phyloP scores from a whole-genome alignment of 2,329 filamentous ascomycete genomes.

The Bipolaris cookei region DNA sequence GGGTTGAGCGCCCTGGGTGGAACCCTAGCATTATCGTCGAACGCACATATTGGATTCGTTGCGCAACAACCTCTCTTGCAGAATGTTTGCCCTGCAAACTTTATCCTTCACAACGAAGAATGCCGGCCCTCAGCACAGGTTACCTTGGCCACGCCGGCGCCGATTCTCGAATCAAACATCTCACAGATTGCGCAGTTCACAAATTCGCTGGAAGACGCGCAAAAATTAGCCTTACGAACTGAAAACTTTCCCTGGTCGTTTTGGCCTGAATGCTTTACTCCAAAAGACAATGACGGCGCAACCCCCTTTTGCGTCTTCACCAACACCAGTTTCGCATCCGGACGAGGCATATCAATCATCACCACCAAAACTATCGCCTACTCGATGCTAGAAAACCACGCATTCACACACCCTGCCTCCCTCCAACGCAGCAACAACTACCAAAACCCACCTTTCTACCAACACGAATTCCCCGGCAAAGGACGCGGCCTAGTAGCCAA shows the following conservation, averaged over 20 bases:
- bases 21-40: slow-evolving; percentile 27
- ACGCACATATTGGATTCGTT: slow-evolving; percentile 28
- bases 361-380: slow-evolving; percentile 36
- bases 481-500: slow-evolving; percentile 45
- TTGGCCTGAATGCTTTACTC: slow-evolving; percentile 43
- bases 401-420: slow-evolving; percentile 31
- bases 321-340: slow-evolving; percentile 38
- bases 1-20: slow-evolving; percentile 30
- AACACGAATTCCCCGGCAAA: slow-evolving; percentile 42
- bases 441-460: slow-evolving; percentile 36
- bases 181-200: slow-evolving; percentile 16
- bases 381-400: slow-evolving; percentile 36
- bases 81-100: slow-evolving; percentile 34
- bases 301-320: slow-evolving; percentile 43
- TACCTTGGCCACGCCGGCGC: background rate
- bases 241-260: slow-evolving; percentile 43
- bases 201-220: slow-evolving; percentile 31
- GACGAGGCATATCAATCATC: slow-evolving; percentile 43
- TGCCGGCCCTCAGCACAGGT: slow-evolving; percentile 27
- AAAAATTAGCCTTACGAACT: slow-evolving; percentile 23
- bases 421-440: slow-evolving; percentile 33
- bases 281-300: slow-evolving; percentile 30
- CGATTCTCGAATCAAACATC: slow-evolving; percentile 28
- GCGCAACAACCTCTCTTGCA: slow-evolving; percentile 31
- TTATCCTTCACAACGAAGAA: slow-evolving; percentile 32